These are phyloP conservation scores for Ormosia semicastrata DNA, from an alignment of 306 rosid genomes.

Conservation along the genomic window DNA sequence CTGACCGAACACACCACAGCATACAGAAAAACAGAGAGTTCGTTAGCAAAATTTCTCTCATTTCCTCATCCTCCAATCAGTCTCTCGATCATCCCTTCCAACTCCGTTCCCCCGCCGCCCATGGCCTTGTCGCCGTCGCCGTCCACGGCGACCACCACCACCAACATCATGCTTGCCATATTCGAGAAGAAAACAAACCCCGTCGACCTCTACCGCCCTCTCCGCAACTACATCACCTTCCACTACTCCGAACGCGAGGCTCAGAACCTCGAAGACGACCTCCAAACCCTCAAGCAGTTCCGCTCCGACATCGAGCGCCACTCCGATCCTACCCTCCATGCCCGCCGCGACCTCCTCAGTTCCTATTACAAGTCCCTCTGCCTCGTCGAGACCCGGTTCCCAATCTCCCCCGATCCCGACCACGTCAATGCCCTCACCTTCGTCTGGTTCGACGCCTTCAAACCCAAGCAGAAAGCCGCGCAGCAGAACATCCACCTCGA, in stretches of 20 bases:
- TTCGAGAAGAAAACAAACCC: conserved; percentile 81
- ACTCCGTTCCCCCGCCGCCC: neutral
- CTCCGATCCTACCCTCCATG: conserved; percentile 79
- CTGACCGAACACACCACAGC: neutral
- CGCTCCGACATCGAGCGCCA: conserved; percentile 88
- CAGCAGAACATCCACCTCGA: conserved; percentile 97
- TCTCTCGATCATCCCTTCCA: neutral
- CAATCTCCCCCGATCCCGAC: conserved; percentile 81
- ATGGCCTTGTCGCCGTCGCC: conserved; percentile 77
- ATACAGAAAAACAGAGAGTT: too few relatives aligned
- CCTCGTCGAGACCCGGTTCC: conserved; percentile 92
- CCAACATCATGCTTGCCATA: conserved; percentile 87
- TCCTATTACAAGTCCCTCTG: conserved; percentile 79
- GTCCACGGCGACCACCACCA: conserved; percentile 36
- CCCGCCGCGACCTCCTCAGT: conserved; percentile 87
- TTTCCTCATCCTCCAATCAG: too few relatives aligned
- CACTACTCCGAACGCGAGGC: conserved; percentile 97
- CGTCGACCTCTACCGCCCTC: conserved; percentile 78
- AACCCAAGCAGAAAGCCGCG: conserved; percentile 76
- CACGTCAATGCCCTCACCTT: conserved; percentile 79
- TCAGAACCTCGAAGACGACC: conserved; percentile 89
- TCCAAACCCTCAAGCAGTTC: conserved; percentile 78
- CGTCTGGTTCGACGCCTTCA: conserved; percentile 91
- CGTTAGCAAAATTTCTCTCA: too few relatives aligned
- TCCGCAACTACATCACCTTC: conserved; percentile 82